These are phyloP conservation scores for Pisolithus albus DNA, from an alignment of 768 basidiomycete species.

Conservation along the genomic window DNA sequence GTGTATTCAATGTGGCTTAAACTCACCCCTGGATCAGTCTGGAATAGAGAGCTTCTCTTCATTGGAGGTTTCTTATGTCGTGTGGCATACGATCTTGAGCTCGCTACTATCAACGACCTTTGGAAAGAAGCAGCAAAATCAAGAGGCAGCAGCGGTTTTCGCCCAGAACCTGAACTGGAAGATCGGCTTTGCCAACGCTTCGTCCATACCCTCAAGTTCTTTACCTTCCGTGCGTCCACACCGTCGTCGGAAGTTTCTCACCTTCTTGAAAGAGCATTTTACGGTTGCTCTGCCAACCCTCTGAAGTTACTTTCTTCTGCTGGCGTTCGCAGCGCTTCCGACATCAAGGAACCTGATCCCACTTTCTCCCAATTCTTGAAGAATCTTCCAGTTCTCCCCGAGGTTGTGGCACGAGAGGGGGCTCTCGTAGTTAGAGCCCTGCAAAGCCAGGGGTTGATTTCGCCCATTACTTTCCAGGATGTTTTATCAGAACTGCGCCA, in stretches of 20 bases:
- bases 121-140: slow-evolving; percentile 49
- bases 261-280: slow-evolving; percentile 73
- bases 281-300: slow-evolving; percentile 46
- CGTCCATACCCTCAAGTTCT: slow-evolving; percentile 80
- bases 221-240: slow-evolving; percentile 83
- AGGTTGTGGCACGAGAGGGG: slow-evolving; percentile 49
- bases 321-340: slow-evolving; percentile 59
- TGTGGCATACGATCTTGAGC: slow-evolving; percentile 78
- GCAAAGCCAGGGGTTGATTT: slow-evolving; percentile 57
- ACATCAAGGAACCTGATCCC: slow-evolving; percentile 69
- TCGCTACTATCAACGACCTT: slow-evolving; percentile 48
- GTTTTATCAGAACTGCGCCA: slow-evolving; percentile 70
- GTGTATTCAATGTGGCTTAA: neutral
- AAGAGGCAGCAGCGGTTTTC: slow-evolving; percentile 20
- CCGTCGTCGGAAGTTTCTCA: slow-evolving; percentile 74
- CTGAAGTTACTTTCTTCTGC: slow-evolving; percentile 71
- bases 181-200: slow-evolving; percentile 51
- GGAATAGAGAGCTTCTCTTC: slow-evolving; percentile 87
- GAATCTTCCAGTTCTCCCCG: slow-evolving; percentile 66
- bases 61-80: slow-evolving; percentile 80
- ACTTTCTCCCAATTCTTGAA: slow-evolving; percentile 71
- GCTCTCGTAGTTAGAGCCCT: slow-evolving; percentile 55
- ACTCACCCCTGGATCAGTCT: slow-evolving; percentile 39
- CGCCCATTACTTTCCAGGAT: slow-evolving; percentile 72
- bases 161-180: slow-evolving; percentile 36